These are phyloP conservation scores for Xylaria scruposa DNA, from an alignment of 495 filamentous ascomycete species.

Conservation along the genomic window DNA sequence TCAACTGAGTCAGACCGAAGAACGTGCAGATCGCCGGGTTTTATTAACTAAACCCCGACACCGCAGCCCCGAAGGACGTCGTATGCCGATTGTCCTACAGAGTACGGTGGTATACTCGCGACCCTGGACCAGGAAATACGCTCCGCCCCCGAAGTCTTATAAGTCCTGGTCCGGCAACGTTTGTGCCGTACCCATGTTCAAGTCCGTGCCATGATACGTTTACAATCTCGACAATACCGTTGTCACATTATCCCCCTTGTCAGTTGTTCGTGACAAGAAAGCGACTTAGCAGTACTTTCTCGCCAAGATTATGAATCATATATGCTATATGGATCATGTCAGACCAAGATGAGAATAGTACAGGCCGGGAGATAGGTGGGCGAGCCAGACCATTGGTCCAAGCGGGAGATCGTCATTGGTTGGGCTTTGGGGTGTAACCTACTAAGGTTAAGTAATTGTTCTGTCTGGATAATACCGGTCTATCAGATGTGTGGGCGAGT, in stretches of 20 bases:
- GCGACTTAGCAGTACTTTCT: slow-evolving; percentile 15
- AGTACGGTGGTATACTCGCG: neutral
- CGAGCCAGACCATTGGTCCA: slow-evolving; percentile 8
- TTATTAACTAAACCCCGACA: neutral
- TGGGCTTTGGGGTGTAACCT: neutral
- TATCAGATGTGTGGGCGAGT: neutral
- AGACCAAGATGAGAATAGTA: slow-evolving; percentile 4
- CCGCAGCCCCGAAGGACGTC: neutral
- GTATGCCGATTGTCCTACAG: neutral
- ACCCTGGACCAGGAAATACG: neutral
- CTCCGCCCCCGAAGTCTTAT: slow-evolving; percentile 2
- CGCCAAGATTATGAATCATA: slow-evolving; percentile 14
- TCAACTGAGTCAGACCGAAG: slow-evolving; percentile 14
- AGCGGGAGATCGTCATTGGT: neutral
- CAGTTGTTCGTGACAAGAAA: neutral
- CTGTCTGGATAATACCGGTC: neutral
- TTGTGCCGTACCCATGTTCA: slow-evolving; percentile 1
- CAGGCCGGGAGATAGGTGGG: neutral
- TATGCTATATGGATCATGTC: neutral
- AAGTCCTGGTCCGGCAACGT: neutral
- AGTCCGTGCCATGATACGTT: slow-evolving; percentile 5
- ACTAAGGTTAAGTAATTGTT: neutral
- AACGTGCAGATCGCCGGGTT: neutral
- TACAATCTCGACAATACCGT: neutral
- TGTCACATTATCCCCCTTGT: neutral